Percentiles rank a stretch among this genome's conserved stretches.
Conservation (phyloP, 352 stramenopile genomes). For the Saprolegnia diclina region DNA sequence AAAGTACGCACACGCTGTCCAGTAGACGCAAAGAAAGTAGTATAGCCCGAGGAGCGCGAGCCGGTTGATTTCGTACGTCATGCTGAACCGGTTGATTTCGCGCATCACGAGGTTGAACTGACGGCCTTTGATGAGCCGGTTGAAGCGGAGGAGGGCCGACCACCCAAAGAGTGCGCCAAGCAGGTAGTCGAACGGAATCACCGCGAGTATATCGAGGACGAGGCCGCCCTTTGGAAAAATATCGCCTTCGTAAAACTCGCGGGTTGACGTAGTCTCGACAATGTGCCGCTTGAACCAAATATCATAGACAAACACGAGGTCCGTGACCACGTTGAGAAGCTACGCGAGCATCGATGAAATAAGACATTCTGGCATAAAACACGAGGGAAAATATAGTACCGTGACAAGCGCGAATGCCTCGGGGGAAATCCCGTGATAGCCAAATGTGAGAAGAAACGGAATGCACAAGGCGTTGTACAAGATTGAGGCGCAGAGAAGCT, state of each 20-base stretch:
- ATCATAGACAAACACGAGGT: conserved; percentile 13
- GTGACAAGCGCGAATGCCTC: conserved; percentile 34
- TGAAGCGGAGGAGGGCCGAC: not conserved
- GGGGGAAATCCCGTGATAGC: conserved; percentile 47
- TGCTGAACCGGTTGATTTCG: conserved; percentile 25
- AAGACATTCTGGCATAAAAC: too few relatives aligned
- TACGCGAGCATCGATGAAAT: conserved; percentile 35
- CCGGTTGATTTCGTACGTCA: conserved; percentile 18
- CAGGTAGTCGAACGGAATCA: conserved; percentile 17
- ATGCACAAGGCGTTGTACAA: conserved; percentile 54
- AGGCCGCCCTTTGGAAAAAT: not conserved
- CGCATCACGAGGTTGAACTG: conserved; percentile 1
- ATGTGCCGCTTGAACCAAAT: conserved; percentile 26
- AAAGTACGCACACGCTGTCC: conserved; percentile 32
- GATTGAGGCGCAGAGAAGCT: not conserved
- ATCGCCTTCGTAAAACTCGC: conserved; percentile 21
- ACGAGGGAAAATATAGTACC: conserved; percentile 9
- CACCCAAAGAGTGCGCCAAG: not conserved
- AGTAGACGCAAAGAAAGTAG: conserved; percentile 6
- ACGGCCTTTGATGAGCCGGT: conserved; percentile 5
- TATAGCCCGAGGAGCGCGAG: conserved; percentile 29
- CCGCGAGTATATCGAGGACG: conserved; percentile 7
- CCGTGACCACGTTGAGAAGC: not conserved
- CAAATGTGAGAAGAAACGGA: conserved; percentile 57
- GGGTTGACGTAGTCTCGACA: conserved; percentile 2